Percentiles rank a stretch among this genome's conserved stretches.
Conservation (phyloP, 805 yeast genomes). For the Wickerhamomyces canadensis region DNA sequence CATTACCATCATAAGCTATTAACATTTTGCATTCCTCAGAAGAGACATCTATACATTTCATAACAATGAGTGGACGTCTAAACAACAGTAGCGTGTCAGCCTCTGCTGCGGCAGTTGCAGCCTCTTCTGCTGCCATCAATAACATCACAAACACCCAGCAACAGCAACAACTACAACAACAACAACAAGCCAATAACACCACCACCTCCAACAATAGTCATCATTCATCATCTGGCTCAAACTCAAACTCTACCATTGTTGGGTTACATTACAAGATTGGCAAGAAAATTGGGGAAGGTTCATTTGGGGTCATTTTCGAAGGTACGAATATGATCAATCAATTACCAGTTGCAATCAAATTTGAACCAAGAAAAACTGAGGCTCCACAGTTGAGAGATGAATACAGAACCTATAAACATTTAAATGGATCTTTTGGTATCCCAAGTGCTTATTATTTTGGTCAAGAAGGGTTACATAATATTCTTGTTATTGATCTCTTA, state of each 20-base stretch:
- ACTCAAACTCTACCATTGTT: slow-evolving; percentile 22
- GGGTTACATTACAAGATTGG: slow-evolving; percentile 97
- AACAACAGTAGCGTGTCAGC: slow-evolving; percentile 1
- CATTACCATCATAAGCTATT: too few species aligned
- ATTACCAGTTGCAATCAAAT: slow-evolving; percentile 92
- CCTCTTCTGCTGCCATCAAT: slow-evolving; percentile 6
- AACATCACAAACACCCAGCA: slow-evolving; percentile 4
- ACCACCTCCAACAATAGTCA: neutral
- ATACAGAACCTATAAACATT: slow-evolving; percentile 87
- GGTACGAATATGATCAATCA: slow-evolving; percentile 90
- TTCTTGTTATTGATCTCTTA: slow-evolving; percentile 85
- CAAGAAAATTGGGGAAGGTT: slow-evolving; percentile 97
- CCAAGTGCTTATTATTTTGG: slow-evolving; percentile 98
- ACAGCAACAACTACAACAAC: too few species aligned
- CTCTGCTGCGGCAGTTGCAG: slow-evolving; percentile 7
- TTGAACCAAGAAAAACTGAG: slow-evolving; percentile 93
- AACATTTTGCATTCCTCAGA: too few species aligned
- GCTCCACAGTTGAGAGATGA: slow-evolving; percentile 98
- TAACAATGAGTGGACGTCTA: slow-evolving; percentile 2
- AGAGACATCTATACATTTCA: too few species aligned
- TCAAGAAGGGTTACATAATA: slow-evolving; percentile 95
- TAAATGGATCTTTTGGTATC: slow-evolving; percentile 77
- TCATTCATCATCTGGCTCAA: neutral
- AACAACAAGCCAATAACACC: too few species aligned
- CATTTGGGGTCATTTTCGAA: slow-evolving; percentile 95